Percentiles rank a stretch among this genome's conserved stretches.
phyloP scores from a whole-genome alignment of 257 asterid genomes.

The Ehretia macrophylla region DNA sequence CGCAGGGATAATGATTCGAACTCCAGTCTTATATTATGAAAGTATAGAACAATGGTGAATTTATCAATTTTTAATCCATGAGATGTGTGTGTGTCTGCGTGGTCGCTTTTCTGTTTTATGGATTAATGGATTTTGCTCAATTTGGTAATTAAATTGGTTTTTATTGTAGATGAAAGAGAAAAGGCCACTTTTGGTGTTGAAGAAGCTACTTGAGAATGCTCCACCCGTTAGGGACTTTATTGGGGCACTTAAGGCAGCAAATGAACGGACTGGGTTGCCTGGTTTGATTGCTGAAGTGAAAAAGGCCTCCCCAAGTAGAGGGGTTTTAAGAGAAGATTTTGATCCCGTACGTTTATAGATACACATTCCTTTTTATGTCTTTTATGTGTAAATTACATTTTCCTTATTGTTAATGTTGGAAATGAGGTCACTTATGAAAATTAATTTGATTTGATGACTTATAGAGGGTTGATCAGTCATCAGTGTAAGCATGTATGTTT shows the following conservation, averaged over 20 bases:
- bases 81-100: too few species aligned
- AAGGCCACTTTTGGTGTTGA: slow-evolving; percentile 43
- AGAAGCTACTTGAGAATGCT: slow-evolving; percentile 41
- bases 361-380: neutral
- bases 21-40: too few species aligned
- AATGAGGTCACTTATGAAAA: too few species aligned
- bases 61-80: too few species aligned
- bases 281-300: slow-evolving; percentile 91
- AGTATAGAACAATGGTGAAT: too few species aligned
- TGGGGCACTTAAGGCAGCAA: slow-evolving; percentile 73
- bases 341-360: slow-evolving; percentile 61
- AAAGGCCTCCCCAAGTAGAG: slow-evolving; percentile 95
- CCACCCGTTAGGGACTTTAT: slow-evolving; percentile 70
- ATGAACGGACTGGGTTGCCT: slow-evolving; percentile 63
- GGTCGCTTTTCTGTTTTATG: neutral
- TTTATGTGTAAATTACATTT: neutral
- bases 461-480: too few species aligned
- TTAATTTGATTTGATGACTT: too few species aligned
- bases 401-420: too few species aligned
- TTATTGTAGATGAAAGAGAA: slow-evolving; percentile 62
- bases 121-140: slow-evolving; percentile 2
- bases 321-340: slow-evolving; percentile 74
- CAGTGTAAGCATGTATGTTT: too few species aligned
- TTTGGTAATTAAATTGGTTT: neutral
- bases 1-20: too few species aligned